These are phyloP conservation scores for Haemoproteus tartakovskyi DNA, from an alignment of 169 alveolate genomes.

Conservation along the genomic window DNA sequence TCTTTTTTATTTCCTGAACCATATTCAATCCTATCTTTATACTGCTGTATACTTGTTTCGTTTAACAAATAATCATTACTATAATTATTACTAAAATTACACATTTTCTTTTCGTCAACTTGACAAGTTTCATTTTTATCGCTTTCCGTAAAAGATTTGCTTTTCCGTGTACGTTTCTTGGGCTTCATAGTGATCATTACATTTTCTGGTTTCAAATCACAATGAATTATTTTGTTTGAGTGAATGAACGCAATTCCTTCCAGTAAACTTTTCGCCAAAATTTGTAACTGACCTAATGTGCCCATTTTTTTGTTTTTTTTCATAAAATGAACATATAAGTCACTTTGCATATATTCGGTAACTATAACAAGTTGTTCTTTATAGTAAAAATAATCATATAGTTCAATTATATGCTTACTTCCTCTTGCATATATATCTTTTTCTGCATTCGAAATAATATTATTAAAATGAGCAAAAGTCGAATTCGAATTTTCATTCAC, in stretches of 20 bases:
- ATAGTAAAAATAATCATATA: constrained; percentile 89
- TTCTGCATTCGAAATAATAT: too few relatives aligned
- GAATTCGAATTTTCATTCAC: too few relatives aligned
- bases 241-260: constrained; percentile 84
- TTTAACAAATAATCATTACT: too few relatives aligned
- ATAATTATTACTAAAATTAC: too few relatives aligned
- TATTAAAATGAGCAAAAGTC: too few relatives aligned
- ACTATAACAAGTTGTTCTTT: constrained; percentile 93
- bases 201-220: constrained; percentile 98
- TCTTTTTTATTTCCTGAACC: neutral
- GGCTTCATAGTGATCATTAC: constrained; percentile 70
- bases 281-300: constrained; percentile 59
- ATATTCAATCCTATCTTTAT: too few relatives aligned
- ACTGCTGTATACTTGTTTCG: too few relatives aligned
- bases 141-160: too few relatives aligned
- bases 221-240: constrained; percentile 89
- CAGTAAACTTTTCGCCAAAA: constrained; percentile 43
- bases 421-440: constrained; percentile 84
- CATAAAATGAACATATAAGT: constrained; percentile 85
- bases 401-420: constrained; percentile 67
- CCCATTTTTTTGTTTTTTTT: constrained; percentile 82
- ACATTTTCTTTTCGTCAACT: neutral
- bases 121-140: neutral
- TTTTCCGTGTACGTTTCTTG: constrained; percentile 1
- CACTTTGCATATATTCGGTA: constrained; percentile 91